Evolutionary conservation across 371 early-diverging fungal genomes (phyloP).

Genomic region (Batkoa obscura): DNA sequence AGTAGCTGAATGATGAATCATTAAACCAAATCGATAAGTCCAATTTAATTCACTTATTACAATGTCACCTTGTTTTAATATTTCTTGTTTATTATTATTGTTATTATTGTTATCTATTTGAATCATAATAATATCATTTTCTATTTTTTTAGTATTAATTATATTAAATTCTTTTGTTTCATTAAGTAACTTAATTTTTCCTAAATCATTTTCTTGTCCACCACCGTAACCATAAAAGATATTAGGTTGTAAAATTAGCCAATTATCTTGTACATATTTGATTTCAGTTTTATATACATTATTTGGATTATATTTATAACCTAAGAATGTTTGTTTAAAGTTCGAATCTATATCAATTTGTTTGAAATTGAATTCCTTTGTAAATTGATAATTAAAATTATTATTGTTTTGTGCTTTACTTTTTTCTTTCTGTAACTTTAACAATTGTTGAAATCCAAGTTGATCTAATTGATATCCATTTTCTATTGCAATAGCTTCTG

Average conservation of each 20-base stretch:
- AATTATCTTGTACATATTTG: constrained; percentile 10
- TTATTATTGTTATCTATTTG: too few species aligned
- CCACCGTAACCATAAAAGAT: constrained; percentile 59
- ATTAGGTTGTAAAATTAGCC: constrained; percentile 41
- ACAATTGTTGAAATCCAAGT: not conserved
- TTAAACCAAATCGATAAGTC: constrained; percentile 28
- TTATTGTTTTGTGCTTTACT: not conserved
- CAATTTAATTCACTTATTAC: constrained; percentile 29
- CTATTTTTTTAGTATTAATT: not conserved
- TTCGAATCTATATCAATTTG: not conserved
- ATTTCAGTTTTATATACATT: not conserved
- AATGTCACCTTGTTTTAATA: constrained; percentile 13
- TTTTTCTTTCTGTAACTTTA: not conserved
- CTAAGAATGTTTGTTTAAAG: not conserved
- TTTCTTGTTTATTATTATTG: too few species aligned
- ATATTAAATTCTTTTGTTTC: constrained; percentile 8
- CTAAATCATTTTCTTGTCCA: constrained; percentile 48
- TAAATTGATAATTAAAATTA: not conserved
- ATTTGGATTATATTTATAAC: constrained; percentile 2
- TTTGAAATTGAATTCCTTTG: not conserved
- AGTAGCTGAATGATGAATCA: constrained; percentile 61
- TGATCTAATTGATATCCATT: constrained; percentile 48
- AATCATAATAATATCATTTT: not conserved
- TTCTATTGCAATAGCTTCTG: constrained; percentile 43
- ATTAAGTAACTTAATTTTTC: constrained; percentile 22